Evolutionary conservation across 495 filamentous ascomycete genomes (phyloP).

Genomic region (Neurospora hispaniola): DNA sequence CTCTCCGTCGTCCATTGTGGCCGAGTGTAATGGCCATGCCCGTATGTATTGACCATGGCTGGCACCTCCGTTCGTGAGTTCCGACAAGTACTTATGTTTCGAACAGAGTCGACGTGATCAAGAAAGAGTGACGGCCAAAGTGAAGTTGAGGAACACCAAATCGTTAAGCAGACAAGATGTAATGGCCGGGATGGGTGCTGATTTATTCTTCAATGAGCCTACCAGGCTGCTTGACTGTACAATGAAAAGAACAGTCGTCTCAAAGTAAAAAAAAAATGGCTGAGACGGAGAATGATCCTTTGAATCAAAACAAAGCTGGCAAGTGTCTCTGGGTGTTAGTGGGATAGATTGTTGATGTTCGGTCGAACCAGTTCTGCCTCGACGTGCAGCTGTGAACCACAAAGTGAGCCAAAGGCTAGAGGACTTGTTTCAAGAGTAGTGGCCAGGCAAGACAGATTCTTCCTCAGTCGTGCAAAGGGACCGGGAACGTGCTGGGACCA

Average conservation of each 20-base stretch:
- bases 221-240: neutral
- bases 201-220: neutral
- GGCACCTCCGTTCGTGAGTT: neutral
- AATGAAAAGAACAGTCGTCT: neutral
- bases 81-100: neutral
- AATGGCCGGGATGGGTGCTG: neutral
- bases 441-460: neutral
- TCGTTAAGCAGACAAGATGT: neutral
- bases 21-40: slow-evolving; percentile 10
- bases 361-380: neutral
- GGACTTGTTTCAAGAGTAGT: neutral
- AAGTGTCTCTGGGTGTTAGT: neutral
- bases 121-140: neutral
- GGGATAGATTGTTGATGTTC: neutral
- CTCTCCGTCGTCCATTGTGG: slow-evolving; percentile 16
- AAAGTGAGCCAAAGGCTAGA: neutral
- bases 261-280: neutral
- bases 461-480: neutral
- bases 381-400: neutral
- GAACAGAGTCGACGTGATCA: neutral
- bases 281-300: neutral
- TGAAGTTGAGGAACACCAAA: neutral
- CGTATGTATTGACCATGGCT: neutral
- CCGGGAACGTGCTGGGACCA: slow-evolving; percentile 12
- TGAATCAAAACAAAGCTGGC: neutral